A percentile compares a stretch with the other conserved stretches of the same genome.
phyloP scores from a whole-genome alignment of 345 rosid genomes.

The Salix brachista region DNA sequence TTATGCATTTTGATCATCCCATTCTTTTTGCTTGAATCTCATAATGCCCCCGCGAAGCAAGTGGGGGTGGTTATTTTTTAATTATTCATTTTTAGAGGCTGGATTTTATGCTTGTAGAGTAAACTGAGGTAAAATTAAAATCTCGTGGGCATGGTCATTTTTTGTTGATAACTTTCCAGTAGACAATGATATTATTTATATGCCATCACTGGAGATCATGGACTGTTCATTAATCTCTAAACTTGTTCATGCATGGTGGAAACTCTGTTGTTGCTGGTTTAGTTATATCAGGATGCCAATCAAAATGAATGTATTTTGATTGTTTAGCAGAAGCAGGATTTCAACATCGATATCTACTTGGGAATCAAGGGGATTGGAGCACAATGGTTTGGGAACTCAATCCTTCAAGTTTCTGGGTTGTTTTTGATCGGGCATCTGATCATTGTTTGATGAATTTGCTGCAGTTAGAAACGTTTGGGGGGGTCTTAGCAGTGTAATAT shows the following conservation, averaged over 20 bases:
- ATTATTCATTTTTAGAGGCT: not conserved
- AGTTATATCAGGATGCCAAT: not conserved
- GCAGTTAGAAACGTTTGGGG: not conserved
- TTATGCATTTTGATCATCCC: conserved; percentile 8
- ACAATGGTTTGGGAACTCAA: not conserved
- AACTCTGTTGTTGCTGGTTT: not conserved
- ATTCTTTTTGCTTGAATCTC: conserved; percentile 23
- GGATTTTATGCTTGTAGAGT: not conserved
- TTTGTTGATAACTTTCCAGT: not conserved
- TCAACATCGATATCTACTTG: not conserved
- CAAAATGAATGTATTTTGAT: not conserved
- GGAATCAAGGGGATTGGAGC: not conserved
- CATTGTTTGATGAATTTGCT: not conserved
- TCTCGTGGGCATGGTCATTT: not conserved
- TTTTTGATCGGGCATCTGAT: not conserved
- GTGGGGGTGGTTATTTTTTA: not conserved
- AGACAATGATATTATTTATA: not conserved
- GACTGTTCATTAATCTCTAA: not conserved
- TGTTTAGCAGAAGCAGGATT: not conserved
- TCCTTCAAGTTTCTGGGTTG: not conserved
- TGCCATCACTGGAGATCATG: no score
- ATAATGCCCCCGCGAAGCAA: conserved; percentile 5
- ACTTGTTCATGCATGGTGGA: not conserved
- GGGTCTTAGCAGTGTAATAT: not conserved
- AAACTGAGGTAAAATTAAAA: not conserved